Base-by-base conservation (phyloP, 371 early-diverging fungal species). In the Mortierella sp. region DNA sequence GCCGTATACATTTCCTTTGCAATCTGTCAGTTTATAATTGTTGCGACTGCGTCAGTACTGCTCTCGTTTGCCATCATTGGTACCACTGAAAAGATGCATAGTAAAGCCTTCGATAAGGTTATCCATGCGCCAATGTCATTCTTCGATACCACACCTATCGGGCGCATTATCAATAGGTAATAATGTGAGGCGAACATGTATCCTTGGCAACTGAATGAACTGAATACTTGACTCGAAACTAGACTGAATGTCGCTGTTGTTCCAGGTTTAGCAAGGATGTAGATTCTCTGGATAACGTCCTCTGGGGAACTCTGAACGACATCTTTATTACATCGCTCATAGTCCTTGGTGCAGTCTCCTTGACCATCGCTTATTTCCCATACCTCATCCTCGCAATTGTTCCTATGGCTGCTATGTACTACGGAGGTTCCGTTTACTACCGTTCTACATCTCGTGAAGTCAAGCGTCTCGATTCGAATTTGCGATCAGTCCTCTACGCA, bases 381-480 rank as follows among this genome's bases (percentile, higher is more conserved):
- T 87, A 86, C 50, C 92, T 94, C 48, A 74, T 88, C 3, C 21
- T 78, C 19, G 77, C 77, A 4, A 43, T 77, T 28, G 60, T 67
- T 8, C 72, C 73, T 28, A 48, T 83, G 61, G 2, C 68, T 13
- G 63, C 8, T 8, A 16, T 70, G 5, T 69, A 74, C 59, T 61
- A 74, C 22, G 58, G 58, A 13, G 63, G 73, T 33, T 70, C 77
- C 10, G 33, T 81, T 36, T 76, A 83, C 65, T 83, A 93, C 76
- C 84, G 94, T 40, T 73, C 86, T 6, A 91, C 92, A 0, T 88
- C 89, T 0, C 93, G 94, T 70, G 93, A 95, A 69, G 82, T 95
- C 53, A 96, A 96, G 83, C 92, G 96, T 11, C 77, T 94, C 64
- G 97, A 97, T 76, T 93, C 96, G 1, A 86, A 90, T 13, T 89